Evolutionary conservation across 495 filamentous ascomycete genomes (phyloP).

Genomic region (Chaetomium fimeti): DNA sequence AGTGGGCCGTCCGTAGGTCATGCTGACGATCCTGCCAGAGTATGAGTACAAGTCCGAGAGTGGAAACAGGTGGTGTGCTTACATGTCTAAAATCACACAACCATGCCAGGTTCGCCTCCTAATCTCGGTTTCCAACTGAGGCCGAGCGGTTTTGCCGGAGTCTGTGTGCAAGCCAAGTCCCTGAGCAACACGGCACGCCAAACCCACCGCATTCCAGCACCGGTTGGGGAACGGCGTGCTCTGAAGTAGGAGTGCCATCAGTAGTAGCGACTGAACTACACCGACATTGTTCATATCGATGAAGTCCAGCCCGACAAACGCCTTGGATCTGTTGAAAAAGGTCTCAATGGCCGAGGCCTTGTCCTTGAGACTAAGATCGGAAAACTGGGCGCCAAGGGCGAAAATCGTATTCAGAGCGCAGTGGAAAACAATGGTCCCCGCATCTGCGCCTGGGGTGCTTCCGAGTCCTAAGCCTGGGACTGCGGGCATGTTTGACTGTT

Average conservation of each 20-base stretch:
- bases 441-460: slow-evolving; percentile 39
- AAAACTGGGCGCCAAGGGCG: slow-evolving; percentile 47
- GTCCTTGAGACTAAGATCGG: slow-evolving; percentile 40
- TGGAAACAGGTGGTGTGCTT: slow-evolving; percentile 6
- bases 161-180: slow-evolving; percentile 50
- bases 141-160: slow-evolving; percentile 25
- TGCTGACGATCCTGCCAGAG: slow-evolving; percentile 45
- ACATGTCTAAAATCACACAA: slow-evolving; percentile 52
- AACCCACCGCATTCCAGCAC: slow-evolving; percentile 51
- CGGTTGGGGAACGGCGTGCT: slow-evolving; percentile 47
- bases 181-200: slow-evolving; percentile 49
- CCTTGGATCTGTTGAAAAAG: slow-evolving; percentile 49
- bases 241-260: slow-evolving; percentile 47
- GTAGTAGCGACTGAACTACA: slow-evolving; percentile 48
- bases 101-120: slow-evolving; percentile 51
- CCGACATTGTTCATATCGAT: slow-evolving; percentile 46
- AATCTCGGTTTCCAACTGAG: slow-evolving; percentile 43
- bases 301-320: slow-evolving; percentile 47
- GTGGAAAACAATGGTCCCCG: slow-evolving; percentile 46
- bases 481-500: slow-evolving; percentile 23
- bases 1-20: slow-evolving; percentile 50
- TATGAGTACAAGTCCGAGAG: neutral
- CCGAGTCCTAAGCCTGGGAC: slow-evolving; percentile 41
- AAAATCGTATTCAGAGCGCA: slow-evolving; percentile 49
- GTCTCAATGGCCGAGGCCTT: slow-evolving; percentile 40